Percentiles rank a stretch among this genome's conserved stretches.
Evolutionary conservation across 208 protist species (phyloP).

Genomic region (Giardia muris): DNA sequence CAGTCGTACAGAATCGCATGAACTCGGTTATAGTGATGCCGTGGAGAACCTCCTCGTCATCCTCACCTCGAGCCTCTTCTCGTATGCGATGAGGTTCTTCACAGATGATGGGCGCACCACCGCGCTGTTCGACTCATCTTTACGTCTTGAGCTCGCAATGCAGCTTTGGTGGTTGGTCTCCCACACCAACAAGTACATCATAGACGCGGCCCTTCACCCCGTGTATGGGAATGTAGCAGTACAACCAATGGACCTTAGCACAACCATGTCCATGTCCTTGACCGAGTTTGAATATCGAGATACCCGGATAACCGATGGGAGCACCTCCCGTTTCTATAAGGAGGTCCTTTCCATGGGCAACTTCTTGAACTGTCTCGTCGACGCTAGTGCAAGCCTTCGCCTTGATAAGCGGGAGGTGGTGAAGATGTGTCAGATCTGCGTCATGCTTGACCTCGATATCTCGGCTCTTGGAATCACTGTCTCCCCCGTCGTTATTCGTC

Average conservation of each 20-base stretch:
- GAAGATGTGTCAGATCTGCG: not conserved
- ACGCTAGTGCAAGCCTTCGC: not conserved
- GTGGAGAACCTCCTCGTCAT: not conserved
- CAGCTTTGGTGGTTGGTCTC: not conserved
- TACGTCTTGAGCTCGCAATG: not conserved
- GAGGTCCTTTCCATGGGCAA: not conserved
- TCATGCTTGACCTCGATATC: not conserved
- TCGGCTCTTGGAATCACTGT: not conserved
- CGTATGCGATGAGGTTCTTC: not conserved
- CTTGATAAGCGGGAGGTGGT: not conserved
- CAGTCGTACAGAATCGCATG: not conserved
- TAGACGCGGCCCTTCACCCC: not conserved
- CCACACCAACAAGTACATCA: not conserved
- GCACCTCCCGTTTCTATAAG: not conserved
- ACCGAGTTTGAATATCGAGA: not conserved
- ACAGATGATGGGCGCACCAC: not conserved
- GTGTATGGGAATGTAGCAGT: not conserved
- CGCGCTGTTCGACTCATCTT: not conserved
- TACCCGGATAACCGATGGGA: not conserved
- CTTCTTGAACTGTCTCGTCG: not conserved
- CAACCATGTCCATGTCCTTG: not conserved
- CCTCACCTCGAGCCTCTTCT: not conserved
- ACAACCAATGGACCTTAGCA: not conserved
- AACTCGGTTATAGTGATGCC: not conserved
- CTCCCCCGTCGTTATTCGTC: not conserved